Base-by-base conservation (phyloP, 2,329 filamentous ascomycete species). In the Myotisia sp. region DNA sequence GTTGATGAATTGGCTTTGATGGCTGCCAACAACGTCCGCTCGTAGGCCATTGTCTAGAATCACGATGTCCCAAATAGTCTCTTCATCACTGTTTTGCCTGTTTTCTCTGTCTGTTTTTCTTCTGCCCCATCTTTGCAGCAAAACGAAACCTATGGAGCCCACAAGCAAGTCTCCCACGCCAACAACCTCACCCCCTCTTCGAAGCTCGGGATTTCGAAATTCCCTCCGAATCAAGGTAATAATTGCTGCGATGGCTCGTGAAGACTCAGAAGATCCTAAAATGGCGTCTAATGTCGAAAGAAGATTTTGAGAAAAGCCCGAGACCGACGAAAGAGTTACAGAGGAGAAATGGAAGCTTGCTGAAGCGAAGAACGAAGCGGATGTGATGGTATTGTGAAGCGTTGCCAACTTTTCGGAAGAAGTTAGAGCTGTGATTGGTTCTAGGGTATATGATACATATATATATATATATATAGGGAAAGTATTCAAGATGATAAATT, bases 201-300 rank as follows among this genome's bases (percentile, higher is more conserved):
- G 48, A 17, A 46, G 33, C 26, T 55, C 56, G 8, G 55, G 50
- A 16, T 54, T 56, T 22, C 55, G 50, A 21, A 64, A 59, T 41
- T 65, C 62, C 37, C 54, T 55, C 29, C 58, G 51, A 38, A 64
- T 61, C 20, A 65, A 50, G 3, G 59, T 63, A 34, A 65, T 58
- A 18, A 65, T 63, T 2, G 62, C 57, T 2, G 62, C 62, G 39
- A 65, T 63, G 2, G 62, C 62, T 23, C 61, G 54, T 4, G 62
- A 65, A 1, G 61, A 62, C 42, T 65, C 62, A 2, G 62, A 64
- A n/a, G 59, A 63, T 7, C 62, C 62, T 21, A 65, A 50, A 17
- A 63, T 58, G 2, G 62, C 59, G 47, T 65, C 61, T 7, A 65
- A 50, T 1, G 58, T 61, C 24, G 60, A 59, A 12, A 65, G 38